phyloP scores from a whole-genome alignment of 2,329 filamentous ascomycete genomes.

The Colletotrichum scovillei region DNA sequence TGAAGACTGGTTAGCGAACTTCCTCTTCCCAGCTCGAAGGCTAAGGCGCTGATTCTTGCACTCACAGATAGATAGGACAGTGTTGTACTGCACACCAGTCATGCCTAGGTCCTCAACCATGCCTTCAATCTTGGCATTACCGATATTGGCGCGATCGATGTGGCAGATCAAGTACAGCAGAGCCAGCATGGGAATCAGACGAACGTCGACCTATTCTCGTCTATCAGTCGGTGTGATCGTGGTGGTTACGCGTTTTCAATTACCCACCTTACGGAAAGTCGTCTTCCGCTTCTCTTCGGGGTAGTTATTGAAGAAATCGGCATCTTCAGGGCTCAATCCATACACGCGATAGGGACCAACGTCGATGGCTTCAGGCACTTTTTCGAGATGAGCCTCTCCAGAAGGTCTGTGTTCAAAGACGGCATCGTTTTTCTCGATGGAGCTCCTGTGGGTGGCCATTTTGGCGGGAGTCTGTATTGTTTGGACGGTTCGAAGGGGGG shows the following conservation, averaged over 20 bases:
- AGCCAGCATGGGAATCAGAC: slow-evolving; percentile 62
- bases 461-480: background rate
- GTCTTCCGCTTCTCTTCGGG: slow-evolving; percentile 40
- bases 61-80: slow-evolving; percentile 67
- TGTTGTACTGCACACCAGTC: slow-evolving; percentile 65
- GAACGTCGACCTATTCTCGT: slow-evolving; percentile 29
- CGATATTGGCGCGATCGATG: slow-evolving; percentile 63
- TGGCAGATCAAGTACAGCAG: slow-evolving; percentile 67
- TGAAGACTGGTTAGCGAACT: background rate
- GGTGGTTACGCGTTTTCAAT: rapidly evolving
- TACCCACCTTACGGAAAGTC: slow-evolving; percentile 38
- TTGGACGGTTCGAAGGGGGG: no score
- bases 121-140: slow-evolving; percentile 62
- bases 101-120: slow-evolving; percentile 54
- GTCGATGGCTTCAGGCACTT: slow-evolving; percentile 37
- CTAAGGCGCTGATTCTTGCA: slow-evolving; percentile 53
- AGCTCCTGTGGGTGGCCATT: slow-evolving; percentile 23
- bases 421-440: slow-evolving; percentile 31
- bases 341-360: slow-evolving; percentile 45
- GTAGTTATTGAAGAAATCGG: slow-evolving; percentile 44
- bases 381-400: slow-evolving; percentile 28
- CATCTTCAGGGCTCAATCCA: slow-evolving; percentile 43
- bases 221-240: no score
- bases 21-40: slow-evolving; percentile 57
- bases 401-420: slow-evolving; percentile 18